Conservation (phyloP, 176 grass and related monocot genomes). For the Puya raimondii region DNA sequence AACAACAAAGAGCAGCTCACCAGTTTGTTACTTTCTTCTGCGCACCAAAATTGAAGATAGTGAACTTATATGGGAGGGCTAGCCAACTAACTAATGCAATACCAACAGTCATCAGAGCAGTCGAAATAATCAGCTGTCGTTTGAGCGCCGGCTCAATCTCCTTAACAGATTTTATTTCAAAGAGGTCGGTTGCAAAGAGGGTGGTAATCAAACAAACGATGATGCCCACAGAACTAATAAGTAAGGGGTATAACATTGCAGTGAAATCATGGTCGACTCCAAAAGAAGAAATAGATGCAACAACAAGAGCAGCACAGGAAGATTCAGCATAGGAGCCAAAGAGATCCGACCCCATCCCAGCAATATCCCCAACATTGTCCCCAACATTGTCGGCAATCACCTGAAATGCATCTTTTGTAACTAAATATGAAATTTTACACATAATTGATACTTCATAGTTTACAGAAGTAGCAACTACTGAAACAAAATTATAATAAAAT, state of each 20-base stretch:
- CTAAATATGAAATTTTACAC: background rate
- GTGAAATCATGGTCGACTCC: conserved; percentile 42
- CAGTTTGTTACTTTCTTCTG: conserved; percentile 39
- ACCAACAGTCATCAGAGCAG: conserved; percentile 33
- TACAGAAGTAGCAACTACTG: background rate
- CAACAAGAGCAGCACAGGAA: conserved; percentile 38
- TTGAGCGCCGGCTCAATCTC: conserved; percentile 43
- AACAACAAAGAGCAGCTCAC: conserved; percentile 1
- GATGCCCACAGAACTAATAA: conserved; percentile 44
- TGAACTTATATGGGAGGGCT: conserved; percentile 38
- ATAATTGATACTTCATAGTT: background rate
- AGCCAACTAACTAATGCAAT: conserved; percentile 38
- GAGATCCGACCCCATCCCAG: conserved; percentile 50
- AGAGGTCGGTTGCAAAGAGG: conserved; percentile 44
- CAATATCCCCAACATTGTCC: conserved; percentile 50
- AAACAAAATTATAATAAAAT: too few relatives aligned
- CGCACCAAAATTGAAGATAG: conserved; percentile 37
- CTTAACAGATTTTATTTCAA: conserved; percentile 36
- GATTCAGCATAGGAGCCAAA: conserved; percentile 53
- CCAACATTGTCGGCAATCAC: conserved; percentile 51
- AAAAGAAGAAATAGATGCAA: conserved; percentile 55
- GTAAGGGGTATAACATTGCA: conserved; percentile 44
- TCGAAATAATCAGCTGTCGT: conserved; percentile 36
- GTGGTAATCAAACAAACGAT: conserved; percentile 41
- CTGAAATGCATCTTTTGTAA: conserved; percentile 3